These are phyloP conservation scores for Suhomyces kilbournensis DNA, from an alignment of 805 yeast genomes.

Conservation along the genomic window DNA sequence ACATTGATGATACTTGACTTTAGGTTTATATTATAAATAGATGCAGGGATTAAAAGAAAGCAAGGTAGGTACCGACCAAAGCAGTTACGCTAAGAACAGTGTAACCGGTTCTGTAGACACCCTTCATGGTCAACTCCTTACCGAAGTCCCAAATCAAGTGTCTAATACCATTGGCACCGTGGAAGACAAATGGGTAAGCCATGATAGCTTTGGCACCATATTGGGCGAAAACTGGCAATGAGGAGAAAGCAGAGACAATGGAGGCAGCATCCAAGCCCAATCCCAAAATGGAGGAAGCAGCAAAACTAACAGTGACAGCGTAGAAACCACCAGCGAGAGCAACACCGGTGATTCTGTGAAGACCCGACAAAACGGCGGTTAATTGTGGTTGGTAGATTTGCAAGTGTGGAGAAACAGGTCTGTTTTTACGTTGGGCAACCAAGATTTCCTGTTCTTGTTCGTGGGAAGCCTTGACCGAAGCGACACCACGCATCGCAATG, in stretches of 20 bases:
- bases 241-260: conserved; percentile 53
- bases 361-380: conserved; percentile 74
- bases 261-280: conserved; percentile 59
- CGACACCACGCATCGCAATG: conserved; percentile 10
- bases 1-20: background rate
- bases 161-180: conserved; percentile 82
- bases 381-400: conserved; percentile 88
- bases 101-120: conserved; percentile 92
- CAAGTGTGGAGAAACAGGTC: conserved; percentile 91
- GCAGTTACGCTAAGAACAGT: conserved; percentile 68
- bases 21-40: background rate
- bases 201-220: conserved; percentile 62
- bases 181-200: conserved; percentile 86
- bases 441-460: conserved; percentile 67
- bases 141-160: conserved; percentile 94
- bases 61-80: conserved; percentile 54
- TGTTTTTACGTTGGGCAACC: conserved; percentile 74
- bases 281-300: conserved; percentile 54
- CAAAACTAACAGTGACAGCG: conserved; percentile 72
- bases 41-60: conserved; percentile 33
- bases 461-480: conserved; percentile 48
- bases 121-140: conserved; percentile 71
- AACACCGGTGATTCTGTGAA: conserved; percentile 89
- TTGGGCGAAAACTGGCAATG: conserved; percentile 64
- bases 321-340: conserved; percentile 77